Evolutionary conservation across 140 eudicot genomes (phyloP).

Genomic region (Senecio squalidus): DNA sequence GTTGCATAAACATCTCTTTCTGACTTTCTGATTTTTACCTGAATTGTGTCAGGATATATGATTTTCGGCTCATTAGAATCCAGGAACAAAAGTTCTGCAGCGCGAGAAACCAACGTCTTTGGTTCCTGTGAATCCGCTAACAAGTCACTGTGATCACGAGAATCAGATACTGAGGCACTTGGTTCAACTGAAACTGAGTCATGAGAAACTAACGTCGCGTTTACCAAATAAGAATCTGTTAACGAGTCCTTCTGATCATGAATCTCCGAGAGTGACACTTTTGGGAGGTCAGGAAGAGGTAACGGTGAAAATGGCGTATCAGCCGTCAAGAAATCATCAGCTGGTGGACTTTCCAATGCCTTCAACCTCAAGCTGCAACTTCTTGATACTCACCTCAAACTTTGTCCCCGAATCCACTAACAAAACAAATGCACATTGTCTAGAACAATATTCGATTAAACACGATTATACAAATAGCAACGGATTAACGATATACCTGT

Average conservation of each 20-base stretch:
- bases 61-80: conserved; percentile 19
- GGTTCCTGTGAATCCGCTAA: conserved; percentile 2
- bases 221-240: background rate
- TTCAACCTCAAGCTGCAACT: conserved; percentile 16
- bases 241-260: conserved; percentile 12
- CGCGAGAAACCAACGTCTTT: conserved; percentile 12
- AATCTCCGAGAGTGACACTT: conserved; percentile 18
- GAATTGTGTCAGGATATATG: conserved; percentile 11
- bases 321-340: conserved; percentile 22
- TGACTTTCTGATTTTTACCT: no score
- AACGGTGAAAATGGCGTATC: conserved; percentile 18
- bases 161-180: conserved; percentile 12
- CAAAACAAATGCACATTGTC: background rate
- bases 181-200: conserved; percentile 11
- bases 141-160: background rate
- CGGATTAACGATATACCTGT: conserved; percentile 16
- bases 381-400: conserved; percentile 27
- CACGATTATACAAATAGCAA: no score
- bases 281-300: conserved; percentile 13
- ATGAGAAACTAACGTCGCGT: conserved; percentile 1
- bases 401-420: conserved; percentile 30
- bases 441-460: background rate
- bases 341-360: conserved; percentile 35
- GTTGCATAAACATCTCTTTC: no score
- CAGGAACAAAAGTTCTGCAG: background rate